These are phyloP conservation scores for Colletotrichum higginsianum DNA, from an alignment of 2,329 filamentous ascomycete genomes.

Conservation along the genomic window DNA sequence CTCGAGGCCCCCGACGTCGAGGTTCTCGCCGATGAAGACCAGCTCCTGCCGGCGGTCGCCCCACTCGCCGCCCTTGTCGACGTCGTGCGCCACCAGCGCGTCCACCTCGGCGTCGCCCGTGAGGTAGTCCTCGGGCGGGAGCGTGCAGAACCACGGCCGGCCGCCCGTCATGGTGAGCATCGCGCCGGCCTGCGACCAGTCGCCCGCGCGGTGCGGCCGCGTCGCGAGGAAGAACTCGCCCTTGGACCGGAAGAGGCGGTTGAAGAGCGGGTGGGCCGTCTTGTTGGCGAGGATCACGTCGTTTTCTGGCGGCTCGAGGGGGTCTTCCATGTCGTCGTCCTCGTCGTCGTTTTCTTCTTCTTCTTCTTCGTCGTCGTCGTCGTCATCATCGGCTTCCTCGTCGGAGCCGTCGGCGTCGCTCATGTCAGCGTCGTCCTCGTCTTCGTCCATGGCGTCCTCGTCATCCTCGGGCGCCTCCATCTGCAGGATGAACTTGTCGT, in stretches of 20 bases:
- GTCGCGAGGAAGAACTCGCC: constrained; percentile 74
- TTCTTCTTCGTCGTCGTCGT: constrained; percentile 50
- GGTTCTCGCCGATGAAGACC: constrained; percentile 79
- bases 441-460: constrained; percentile 35
- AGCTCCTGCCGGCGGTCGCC: constrained; percentile 80
- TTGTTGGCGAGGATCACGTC: constrained; percentile 69
- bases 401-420: constrained; percentile 47
- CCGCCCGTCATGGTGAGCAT: constrained; percentile 74
- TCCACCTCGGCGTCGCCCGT: constrained; percentile 65
- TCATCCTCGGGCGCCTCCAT: constrained; percentile 58
- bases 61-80: constrained; percentile 72
- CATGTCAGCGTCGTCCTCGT: constrained; percentile 51
- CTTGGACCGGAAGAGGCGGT: constrained; percentile 73
- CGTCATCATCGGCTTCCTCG: constrained; percentile 42
- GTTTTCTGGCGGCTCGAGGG: constrained; percentile 55
- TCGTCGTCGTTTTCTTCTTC: constrained; percentile 46
- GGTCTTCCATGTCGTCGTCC: constrained; percentile 45
- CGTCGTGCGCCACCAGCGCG: constrained; percentile 64
- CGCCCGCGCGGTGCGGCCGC: constrained; percentile 67
- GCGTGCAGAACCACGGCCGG: constrained; percentile 71
- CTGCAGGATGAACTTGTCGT: constrained; percentile 67
- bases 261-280: constrained; percentile 65
- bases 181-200: constrained; percentile 76
- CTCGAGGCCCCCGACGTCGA: constrained; percentile 68
- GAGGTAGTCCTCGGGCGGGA: constrained; percentile 65